Conservation (phyloP, 2,329 filamentous ascomycete genomes). For the Plectosphaerella cucumerina region DNA sequence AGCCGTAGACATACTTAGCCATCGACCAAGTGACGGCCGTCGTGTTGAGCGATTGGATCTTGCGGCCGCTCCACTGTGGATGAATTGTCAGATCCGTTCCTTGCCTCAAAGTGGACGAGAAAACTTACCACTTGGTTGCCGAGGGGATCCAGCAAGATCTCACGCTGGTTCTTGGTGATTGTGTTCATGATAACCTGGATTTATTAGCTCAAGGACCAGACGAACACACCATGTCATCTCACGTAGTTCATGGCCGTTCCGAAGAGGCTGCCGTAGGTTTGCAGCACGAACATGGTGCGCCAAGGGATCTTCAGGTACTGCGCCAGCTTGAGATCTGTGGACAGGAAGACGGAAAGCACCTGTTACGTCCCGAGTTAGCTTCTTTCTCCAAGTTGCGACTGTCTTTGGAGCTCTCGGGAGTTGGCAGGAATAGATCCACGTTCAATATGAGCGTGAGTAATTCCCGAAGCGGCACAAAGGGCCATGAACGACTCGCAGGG, state of each 20-base stretch:
- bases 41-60: conserved; percentile 41
- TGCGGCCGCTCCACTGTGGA: conserved; percentile 39
- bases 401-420: no score
- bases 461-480: no score
- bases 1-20: conserved; percentile 16
- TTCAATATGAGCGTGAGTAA: no score
- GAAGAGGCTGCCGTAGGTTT: conserved; percentile 39
- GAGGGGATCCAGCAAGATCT: conserved; percentile 25
- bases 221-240: background rate
- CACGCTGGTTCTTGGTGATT: conserved; percentile 37
- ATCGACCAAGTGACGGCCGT: conserved; percentile 21
- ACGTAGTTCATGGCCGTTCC: conserved; percentile 39
- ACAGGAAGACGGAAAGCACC: conserved; percentile 24
- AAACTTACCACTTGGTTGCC: conserved; percentile 10
- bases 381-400: no score
- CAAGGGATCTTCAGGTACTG: conserved; percentile 72
- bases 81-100: background rate
- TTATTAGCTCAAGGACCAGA: background rate
- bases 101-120: background rate
- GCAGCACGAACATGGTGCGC: conserved; percentile 61
- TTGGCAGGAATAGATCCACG: no score
- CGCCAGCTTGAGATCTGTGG: conserved; percentile 61
- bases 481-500: no score
- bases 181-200: conserved; percentile 32
- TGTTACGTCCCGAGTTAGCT: no score